phyloP scores from a whole-genome alignment of 441 rosid genomes.

The Syzygium malaccense region DNA sequence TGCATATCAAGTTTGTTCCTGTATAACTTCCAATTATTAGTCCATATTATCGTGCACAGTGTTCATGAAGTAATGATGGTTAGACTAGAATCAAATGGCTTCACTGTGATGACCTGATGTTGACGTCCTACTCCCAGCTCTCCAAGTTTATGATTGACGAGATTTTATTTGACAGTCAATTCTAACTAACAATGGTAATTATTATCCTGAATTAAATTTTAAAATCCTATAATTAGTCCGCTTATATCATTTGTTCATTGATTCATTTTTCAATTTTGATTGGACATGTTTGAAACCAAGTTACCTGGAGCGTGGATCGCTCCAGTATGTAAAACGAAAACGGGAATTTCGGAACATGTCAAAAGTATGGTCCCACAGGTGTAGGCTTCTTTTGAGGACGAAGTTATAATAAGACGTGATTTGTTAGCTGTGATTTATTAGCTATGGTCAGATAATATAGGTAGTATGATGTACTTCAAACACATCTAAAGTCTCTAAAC shows the following conservation, averaged over 20 bases:
- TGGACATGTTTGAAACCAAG: not conserved
- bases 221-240: not conserved
- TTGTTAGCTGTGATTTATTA: not conserved
- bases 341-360: not conserved
- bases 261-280: not conserved
- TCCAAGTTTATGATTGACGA: not conserved
- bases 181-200: not conserved
- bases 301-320: not conserved
- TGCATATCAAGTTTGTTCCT: not conserved
- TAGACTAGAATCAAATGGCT: not conserved
- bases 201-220: not conserved
- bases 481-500: not conserved
- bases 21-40: not conserved
- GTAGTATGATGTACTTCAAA: not conserved
- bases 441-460: not conserved
- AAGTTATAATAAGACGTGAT: not conserved
- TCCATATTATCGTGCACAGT: not conserved
- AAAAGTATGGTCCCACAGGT: not conserved
- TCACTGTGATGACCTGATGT: not conserved
- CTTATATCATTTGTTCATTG: not conserved
- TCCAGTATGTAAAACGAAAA: not conserved
- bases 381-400: not conserved
- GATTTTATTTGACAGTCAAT: not conserved
- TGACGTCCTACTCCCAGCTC: not conserved
- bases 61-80: not conserved